Evolutionary conservation across 306 rosid species (phyloP).

Genomic region (Mimosa bimucronata): DNA sequence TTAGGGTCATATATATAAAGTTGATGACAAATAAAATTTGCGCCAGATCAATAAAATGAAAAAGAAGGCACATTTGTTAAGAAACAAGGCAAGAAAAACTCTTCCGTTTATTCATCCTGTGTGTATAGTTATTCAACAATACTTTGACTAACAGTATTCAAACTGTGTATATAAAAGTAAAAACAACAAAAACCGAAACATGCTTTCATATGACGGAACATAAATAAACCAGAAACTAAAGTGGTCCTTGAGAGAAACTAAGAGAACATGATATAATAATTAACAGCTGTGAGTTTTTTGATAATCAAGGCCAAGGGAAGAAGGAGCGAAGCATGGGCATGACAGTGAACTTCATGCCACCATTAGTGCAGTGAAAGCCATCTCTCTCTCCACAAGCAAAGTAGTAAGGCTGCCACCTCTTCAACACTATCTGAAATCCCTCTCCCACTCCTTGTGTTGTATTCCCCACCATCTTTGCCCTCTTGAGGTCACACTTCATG

Average conservation of each 20-base stretch:
- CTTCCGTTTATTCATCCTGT: background rate
- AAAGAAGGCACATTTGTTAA: background rate
- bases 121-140: background rate
- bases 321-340: slow-evolving; percentile 52
- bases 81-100: background rate
- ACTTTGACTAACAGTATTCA: background rate
- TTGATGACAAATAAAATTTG: too few species aligned
- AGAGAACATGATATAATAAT: too few species aligned
- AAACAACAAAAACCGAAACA: background rate
- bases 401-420: slow-evolving; percentile 58
- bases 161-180: background rate
- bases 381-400: slow-evolving; percentile 60
- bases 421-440: slow-evolving; percentile 45
- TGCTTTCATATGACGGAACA: background rate
- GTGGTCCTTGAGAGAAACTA: background rate
- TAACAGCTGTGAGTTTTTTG: background rate
- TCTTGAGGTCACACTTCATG: background rate
- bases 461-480: background rate
- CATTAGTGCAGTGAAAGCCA: slow-evolving; percentile 64
- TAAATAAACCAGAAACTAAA: background rate
- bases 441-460: background rate
- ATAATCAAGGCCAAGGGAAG: slow-evolving; percentile 40
- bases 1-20: too few species aligned
- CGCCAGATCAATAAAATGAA: background rate
- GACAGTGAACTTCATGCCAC: slow-evolving; percentile 65